A percentile compares a stretch with the other conserved stretches of the same genome.
Conservation (phyloP, 2,329 filamentous ascomycete species). For the Penicillium oxalicum region DNA sequence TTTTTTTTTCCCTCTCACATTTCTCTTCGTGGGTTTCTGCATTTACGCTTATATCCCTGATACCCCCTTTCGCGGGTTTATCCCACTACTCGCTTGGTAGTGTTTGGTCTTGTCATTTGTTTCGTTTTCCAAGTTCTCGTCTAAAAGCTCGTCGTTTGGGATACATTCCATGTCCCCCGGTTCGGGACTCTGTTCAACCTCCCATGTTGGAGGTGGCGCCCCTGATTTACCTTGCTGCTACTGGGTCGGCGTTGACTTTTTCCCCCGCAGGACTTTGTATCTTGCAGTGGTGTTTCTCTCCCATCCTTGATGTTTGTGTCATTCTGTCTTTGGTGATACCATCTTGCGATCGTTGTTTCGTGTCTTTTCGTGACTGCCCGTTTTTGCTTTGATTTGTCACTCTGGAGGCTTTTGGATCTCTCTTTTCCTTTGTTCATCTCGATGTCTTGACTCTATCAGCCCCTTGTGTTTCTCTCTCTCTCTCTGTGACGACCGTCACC, state of each 20-base stretch:
- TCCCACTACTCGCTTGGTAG: not conserved
- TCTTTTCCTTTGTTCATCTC: constrained; percentile 1
- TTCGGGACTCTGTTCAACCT: constrained; percentile 8
- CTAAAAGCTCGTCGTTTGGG: constrained; percentile 20
- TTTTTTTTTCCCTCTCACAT: too few species aligned
- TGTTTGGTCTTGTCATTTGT: not conserved
- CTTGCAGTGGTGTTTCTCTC: constrained; percentile 1
- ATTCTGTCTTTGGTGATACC: constrained; percentile 34
- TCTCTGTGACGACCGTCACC: not conserved
- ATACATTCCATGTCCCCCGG: constrained; percentile 14
- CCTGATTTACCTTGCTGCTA: constrained; percentile 12
- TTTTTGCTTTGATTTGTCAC: not conserved
- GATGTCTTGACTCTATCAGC: not conserved
- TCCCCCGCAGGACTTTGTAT: not conserved
- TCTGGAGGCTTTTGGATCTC: not conserved
- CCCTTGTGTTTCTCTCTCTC: not conserved
- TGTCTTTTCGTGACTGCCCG: not conserved
- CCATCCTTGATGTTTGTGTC: constrained; percentile 23
- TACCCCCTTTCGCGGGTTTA: not conserved
- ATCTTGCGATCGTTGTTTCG: constrained; percentile 26
- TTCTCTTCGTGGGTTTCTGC: too few species aligned
- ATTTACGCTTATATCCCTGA: too few species aligned
- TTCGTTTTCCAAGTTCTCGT: not conserved
- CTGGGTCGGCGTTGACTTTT: constrained; percentile 3
- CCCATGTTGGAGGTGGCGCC: constrained; percentile 1